phyloP scores from a whole-genome alignment of 2,329 filamentous ascomycete species.

The Scedosporium aurantiacum region DNA sequence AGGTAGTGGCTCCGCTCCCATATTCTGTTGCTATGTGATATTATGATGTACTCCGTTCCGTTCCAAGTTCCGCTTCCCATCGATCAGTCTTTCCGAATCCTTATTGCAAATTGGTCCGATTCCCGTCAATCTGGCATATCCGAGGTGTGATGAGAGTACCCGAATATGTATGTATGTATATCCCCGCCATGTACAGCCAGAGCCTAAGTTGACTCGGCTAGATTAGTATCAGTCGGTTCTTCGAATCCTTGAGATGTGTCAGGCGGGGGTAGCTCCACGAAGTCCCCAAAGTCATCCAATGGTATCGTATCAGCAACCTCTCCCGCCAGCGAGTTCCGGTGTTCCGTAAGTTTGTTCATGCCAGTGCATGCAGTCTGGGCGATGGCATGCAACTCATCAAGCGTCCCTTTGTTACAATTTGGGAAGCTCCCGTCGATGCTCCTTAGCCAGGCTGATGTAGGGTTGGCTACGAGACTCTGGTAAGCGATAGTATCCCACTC shows the following conservation, averaged over 20 bases:
- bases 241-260: background rate
- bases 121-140: too few species aligned
- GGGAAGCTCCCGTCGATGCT: conserved; percentile 30
- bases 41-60: too few species aligned
- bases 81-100: too few species aligned
- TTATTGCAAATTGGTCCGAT: too few species aligned
- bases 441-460: conserved; percentile 24
- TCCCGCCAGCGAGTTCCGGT: background rate
- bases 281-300: background rate
- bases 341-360: conserved; percentile 29
- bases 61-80: too few species aligned
- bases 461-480: conserved; percentile 22
- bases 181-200: background rate
- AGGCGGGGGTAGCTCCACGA: background rate
- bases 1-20: too few species aligned
- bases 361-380: conserved; percentile 31
- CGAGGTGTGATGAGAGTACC: too few species aligned
- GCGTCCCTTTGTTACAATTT: conserved; percentile 31
- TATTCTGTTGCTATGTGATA: too few species aligned
- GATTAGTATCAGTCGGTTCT: background rate
- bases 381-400: conserved; percentile 32
- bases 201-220: background rate
- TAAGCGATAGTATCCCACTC: conserved; percentile 4
- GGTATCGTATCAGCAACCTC: background rate
- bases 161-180: background rate